Evolutionary conservation across 2,329 filamentous ascomycete genomes (phyloP).

Genomic region (Elsinoe batatas): DNA sequence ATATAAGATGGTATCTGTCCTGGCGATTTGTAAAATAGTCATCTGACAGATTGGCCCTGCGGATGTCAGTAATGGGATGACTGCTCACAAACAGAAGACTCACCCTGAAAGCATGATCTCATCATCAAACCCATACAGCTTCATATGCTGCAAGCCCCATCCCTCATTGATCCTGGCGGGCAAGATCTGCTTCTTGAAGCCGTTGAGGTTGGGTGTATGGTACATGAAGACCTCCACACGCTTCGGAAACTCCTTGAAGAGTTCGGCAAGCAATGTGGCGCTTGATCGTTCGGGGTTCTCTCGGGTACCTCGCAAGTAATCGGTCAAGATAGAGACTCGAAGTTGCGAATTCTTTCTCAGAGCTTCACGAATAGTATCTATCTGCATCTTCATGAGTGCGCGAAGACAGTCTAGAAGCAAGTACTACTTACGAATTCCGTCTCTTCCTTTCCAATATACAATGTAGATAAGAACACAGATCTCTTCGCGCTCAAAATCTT

Average conservation of each 20-base stretch:
- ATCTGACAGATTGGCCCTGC: constrained; percentile 70
- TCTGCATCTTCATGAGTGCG: constrained; percentile 36
- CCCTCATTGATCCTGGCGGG: constrained; percentile 92
- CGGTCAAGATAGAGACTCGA: constrained; percentile 79
- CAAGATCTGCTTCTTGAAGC: constrained; percentile 70
- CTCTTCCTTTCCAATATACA: constrained; percentile 93
- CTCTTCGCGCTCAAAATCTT: constrained; percentile 73
- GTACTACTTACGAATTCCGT: constrained; percentile 57
- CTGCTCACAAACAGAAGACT: constrained; percentile 17
- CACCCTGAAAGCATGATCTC: constrained; percentile 90
- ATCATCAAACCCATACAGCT: constrained; percentile 90
- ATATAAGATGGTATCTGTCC: constrained; percentile 88
- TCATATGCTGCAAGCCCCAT: constrained; percentile 98
- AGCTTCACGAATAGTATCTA: constrained; percentile 65
- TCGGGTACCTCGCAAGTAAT: constrained; percentile 80
- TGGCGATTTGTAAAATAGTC: constrained; percentile 97
- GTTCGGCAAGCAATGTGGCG: constrained; percentile 73
- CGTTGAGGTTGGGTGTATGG: constrained; percentile 91
- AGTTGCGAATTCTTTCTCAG: constrained; percentile 65
- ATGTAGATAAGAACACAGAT: constrained; percentile 83
- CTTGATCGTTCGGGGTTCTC: constrained; percentile 79
- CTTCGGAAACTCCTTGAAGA: constrained; percentile 72
- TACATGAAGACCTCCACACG: constrained; percentile 94
- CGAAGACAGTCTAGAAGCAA: neutral
- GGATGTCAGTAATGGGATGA: constrained; percentile 8